Percentiles rank a stretch among this genome's conserved stretches.
Evolutionary conservation across 1,139 yeast species (phyloP).

Genomic region (Debaryomyces robertsiae): DNA sequence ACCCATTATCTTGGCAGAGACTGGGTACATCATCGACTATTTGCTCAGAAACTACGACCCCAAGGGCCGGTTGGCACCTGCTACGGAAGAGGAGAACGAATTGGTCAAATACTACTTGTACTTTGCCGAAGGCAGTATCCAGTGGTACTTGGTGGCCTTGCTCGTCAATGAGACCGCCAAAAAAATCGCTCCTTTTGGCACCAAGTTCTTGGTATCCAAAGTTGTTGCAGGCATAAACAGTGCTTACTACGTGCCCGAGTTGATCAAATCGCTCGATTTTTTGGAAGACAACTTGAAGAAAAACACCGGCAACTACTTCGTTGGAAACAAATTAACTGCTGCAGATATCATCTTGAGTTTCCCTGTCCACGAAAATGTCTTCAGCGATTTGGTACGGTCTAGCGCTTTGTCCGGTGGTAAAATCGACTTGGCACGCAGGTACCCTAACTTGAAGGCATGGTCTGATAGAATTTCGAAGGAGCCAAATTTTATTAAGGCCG

Average conservation of each 20-base stretch:
- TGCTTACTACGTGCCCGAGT: conserved; percentile 30
- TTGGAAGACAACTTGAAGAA: conserved; percentile 34
- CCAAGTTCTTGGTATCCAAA: conserved; percentile 24
- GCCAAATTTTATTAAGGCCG: conserved; percentile 25
- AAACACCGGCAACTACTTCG: conserved; percentile 32
- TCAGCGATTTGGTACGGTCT: conserved; percentile 18
- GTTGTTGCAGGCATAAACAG: conserved; percentile 30
- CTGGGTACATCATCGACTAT: conserved; percentile 40
- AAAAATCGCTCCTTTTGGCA: conserved; percentile 34
- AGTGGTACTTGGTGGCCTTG: conserved; percentile 34
- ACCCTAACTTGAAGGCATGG: conserved; percentile 33
- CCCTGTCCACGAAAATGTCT: conserved; percentile 32
- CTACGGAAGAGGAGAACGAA: conserved; percentile 27
- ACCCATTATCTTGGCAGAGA: conserved; percentile 33
- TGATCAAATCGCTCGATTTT: conserved; percentile 27
- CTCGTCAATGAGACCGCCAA: conserved; percentile 32
- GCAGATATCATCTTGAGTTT: conserved; percentile 44
- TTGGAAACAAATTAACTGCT: conserved; percentile 38
- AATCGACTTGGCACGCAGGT: conserved; percentile 16
- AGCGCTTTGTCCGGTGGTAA: conserved; percentile 12
- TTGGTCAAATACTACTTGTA: conserved; percentile 39
- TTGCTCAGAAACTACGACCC: conserved; percentile 34
- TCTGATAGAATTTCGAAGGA: conserved; percentile 20
- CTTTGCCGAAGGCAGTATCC: conserved; percentile 44
- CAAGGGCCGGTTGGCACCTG: conserved; percentile 27